Percentiles rank a stretch among this genome's conserved stretches.
Evolutionary conservation across 2,329 filamentous ascomycete species (phyloP).

Genomic region (Pseudocercospora eumusae): DNA sequence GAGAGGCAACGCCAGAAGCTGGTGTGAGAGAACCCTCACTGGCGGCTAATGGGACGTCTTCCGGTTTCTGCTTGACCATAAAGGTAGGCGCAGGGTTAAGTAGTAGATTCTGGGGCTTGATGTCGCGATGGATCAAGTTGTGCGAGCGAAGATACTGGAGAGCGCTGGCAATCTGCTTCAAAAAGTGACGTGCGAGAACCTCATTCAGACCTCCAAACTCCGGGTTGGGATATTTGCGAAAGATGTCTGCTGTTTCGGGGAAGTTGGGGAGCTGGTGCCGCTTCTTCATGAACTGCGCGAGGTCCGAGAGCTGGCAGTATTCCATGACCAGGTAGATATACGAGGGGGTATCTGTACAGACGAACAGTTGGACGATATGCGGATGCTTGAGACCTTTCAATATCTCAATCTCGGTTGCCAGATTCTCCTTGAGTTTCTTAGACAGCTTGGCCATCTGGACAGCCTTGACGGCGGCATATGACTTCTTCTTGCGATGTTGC

Average conservation of each 20-base stretch:
- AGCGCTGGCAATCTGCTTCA: conserved; percentile 91
- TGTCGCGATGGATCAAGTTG: conserved; percentile 92
- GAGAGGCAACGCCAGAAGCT: conserved; percentile 73
- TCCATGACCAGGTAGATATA: conserved; percentile 99
- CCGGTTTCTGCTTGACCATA: conserved; percentile 64
- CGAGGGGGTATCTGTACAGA: conserved; percentile 81
- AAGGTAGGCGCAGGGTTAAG: conserved; percentile 77
- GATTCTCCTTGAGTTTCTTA: conserved; percentile 93
- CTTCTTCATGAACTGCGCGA: conserved; percentile 96
- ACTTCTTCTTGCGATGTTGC: conserved; percentile 63
- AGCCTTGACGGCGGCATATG: conserved; percentile 92
- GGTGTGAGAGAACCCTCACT: conserved; percentile 81
- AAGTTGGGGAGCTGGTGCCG: conserved; percentile 77
- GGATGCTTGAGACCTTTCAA: conserved; percentile 91
- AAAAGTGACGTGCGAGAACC: conserved; percentile 92
- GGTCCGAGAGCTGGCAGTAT: conserved; percentile 91
- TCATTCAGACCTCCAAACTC: conserved; percentile 86
- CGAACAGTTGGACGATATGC: conserved; percentile 93
- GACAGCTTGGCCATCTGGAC: conserved; percentile 89
- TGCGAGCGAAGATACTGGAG: conserved; percentile 81
- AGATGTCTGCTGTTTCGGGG: conserved; percentile 83
- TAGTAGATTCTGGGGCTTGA: conserved; percentile 95
- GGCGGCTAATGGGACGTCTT: conserved; percentile 71
- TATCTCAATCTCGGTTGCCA: conserved; percentile 93
- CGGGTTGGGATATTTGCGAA: conserved; percentile 86